Conservation (phyloP, 1,284 basidiomycete species). For the Meripilus lineatus region DNA sequence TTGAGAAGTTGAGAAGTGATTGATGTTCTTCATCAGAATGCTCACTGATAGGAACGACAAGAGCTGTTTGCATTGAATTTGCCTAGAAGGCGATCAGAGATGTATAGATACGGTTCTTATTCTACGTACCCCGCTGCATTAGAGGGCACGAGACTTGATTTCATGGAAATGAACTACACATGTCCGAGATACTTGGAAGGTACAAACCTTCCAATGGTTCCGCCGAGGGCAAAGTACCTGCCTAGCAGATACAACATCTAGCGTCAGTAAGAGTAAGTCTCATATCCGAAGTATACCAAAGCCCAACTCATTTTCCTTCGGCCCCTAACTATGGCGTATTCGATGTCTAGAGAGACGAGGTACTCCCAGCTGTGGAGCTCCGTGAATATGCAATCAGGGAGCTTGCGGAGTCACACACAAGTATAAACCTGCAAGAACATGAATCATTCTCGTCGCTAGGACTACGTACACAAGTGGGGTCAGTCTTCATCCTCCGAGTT, state of each 20-base stretch:
- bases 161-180: constrained; percentile 34
- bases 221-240: constrained; percentile 56
- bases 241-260: constrained; percentile 68
- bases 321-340: constrained; percentile 54
- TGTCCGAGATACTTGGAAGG: constrained; percentile 24
- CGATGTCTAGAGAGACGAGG: constrained; percentile 54
- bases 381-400: not conserved
- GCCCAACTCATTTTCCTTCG: constrained; percentile 44
- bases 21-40: not conserved
- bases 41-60: constrained; percentile 58
- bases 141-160: constrained; percentile 40
- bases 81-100: constrained; percentile 28
- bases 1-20: too few relatives aligned
- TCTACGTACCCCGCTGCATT: constrained; percentile 37
- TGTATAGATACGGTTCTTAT: not conserved
- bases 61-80: constrained; percentile 52
- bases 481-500: not conserved
- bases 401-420: constrained; percentile 31
- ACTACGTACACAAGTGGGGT: constrained; percentile 40
- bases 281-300: constrained; percentile 11
- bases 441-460: constrained; percentile 56
- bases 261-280: constrained; percentile 7
- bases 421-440: constrained; percentile 56
- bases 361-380: constrained; percentile 22
- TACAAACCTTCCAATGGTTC: constrained; percentile 54